Conservation (phyloP, 306 rosid species). For the Cyclanthera cordifolia region DNA sequence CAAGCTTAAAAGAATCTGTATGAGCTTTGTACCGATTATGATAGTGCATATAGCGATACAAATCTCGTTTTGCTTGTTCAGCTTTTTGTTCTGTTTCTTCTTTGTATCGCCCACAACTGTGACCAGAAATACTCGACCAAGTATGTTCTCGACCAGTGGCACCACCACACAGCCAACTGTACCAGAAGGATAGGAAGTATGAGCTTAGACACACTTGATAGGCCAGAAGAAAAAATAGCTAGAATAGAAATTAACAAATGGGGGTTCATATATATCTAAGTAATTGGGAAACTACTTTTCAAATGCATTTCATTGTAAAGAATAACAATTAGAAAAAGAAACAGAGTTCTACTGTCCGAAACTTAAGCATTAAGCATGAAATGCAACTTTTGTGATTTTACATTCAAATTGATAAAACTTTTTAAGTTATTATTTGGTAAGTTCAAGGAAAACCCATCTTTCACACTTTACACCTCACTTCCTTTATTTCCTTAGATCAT, state of each 20-base stretch:
- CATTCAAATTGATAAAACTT: background rate
- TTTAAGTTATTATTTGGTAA: background rate
- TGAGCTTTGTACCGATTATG: slow-evolving; percentile 90
- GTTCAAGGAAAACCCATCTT: background rate
- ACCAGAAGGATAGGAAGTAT: slow-evolving; percentile 17
- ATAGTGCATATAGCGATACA: slow-evolving; percentile 79
- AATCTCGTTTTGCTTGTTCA: slow-evolving; percentile 79
- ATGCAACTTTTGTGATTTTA: background rate
- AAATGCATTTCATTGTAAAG: background rate
- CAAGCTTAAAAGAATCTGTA: slow-evolving; percentile 87
- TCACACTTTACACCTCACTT: background rate
- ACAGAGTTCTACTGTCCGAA: background rate
- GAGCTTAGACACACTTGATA: background rate
- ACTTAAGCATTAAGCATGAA: background rate
- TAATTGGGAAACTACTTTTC: background rate
- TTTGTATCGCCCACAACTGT: slow-evolving; percentile 89
- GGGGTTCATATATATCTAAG: background rate
- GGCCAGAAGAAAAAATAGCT: background rate
- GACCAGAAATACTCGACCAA: slow-evolving; percentile 74
- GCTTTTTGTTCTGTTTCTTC: slow-evolving; percentile 48
- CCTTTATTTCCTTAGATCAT: background rate
- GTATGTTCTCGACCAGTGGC: slow-evolving; percentile 90
- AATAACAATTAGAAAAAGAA: background rate
- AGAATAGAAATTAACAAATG: background rate
- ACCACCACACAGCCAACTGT: slow-evolving; percentile 97